A percentile compares a stretch with the other conserved stretches of the same genome.
phyloP scores from a whole-genome alignment of 495 filamentous ascomycete species.

The Acidomyces sp. region DNA sequence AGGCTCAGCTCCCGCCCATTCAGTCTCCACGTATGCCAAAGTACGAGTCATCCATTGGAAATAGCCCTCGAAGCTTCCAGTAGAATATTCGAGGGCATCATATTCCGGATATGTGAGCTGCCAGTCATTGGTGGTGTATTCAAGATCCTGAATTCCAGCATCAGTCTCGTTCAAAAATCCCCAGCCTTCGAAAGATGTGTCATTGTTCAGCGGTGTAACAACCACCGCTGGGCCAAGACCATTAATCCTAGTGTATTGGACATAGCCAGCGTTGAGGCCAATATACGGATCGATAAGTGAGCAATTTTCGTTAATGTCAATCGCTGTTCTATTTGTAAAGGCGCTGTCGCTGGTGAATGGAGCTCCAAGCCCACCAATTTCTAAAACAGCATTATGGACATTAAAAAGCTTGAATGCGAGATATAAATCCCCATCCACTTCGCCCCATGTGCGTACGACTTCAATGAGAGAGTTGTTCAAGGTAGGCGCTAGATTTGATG shows the following conservation, averaged over 20 bases:
- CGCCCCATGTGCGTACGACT: slow-evolving; percentile 34
- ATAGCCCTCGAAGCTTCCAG: slow-evolving; percentile 39
- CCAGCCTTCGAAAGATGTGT: slow-evolving; percentile 37
- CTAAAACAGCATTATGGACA: slow-evolving; percentile 25
- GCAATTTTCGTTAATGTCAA: slow-evolving; percentile 26
- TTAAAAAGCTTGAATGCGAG: slow-evolving; percentile 38
- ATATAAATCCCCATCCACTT: slow-evolving; percentile 33
- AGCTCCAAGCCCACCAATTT: slow-evolving; percentile 40
- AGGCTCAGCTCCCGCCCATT: slow-evolving; percentile 33
- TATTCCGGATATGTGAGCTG: too few relatives aligned
- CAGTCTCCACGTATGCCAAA: slow-evolving; percentile 36
- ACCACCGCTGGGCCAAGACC: slow-evolving; percentile 36
- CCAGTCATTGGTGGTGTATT: too few relatives aligned
- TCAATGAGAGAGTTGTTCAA: slow-evolving; percentile 21
- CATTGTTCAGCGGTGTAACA: slow-evolving; percentile 34
- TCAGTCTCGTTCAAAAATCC: slow-evolving; percentile 33
- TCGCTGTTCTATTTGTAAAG: slow-evolving; percentile 36
- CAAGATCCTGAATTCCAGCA: too few relatives aligned
- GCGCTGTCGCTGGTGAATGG: slow-evolving; percentile 45
- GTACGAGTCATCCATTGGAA: slow-evolving; percentile 41
- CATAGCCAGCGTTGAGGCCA: slow-evolving; percentile 39
- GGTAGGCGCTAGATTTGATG: slow-evolving; percentile 25
- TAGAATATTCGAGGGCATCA: slow-evolving; percentile 30
- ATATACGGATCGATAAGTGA: slow-evolving; percentile 36
- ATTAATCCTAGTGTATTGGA: slow-evolving; percentile 33